Evolutionary conservation across 352 stramenopile species (phyloP).

Genomic region (Pythium aphanidermatum): DNA sequence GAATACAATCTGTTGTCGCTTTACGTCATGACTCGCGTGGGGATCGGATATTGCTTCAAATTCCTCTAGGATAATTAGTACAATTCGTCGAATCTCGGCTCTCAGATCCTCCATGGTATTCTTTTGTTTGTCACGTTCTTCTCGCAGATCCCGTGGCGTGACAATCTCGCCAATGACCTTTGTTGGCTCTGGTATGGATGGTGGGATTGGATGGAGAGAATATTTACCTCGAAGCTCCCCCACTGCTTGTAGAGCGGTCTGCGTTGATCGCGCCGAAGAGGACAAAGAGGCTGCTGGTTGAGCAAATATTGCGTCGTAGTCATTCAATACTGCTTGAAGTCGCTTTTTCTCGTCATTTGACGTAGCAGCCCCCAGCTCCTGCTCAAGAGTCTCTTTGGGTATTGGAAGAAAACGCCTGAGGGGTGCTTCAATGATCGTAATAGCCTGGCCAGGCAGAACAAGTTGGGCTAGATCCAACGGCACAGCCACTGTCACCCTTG

Average conservation of each 20-base stretch:
- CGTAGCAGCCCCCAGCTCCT: conserved; percentile 37
- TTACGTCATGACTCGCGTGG: conserved; percentile 50
- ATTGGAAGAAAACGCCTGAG: conserved; percentile 27
- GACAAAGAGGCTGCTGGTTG: conserved; percentile 25
- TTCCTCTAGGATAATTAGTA: conserved; percentile 52
- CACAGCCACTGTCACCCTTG: conserved; percentile 27
- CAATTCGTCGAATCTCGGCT: conserved; percentile 50
- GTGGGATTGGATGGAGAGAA: conserved; percentile 36
- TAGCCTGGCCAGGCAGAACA: conserved; percentile 23
- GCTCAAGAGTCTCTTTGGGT: conserved; percentile 42
- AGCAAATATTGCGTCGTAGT: conserved; percentile 43
- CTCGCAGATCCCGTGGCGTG: conserved; percentile 33
- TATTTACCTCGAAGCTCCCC: conserved; percentile 25
- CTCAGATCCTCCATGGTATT: conserved; percentile 39
- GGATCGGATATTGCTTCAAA: conserved; percentile 33
- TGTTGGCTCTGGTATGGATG: conserved; percentile 17
- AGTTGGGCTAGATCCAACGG: conserved; percentile 33
- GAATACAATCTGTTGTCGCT: conserved; percentile 69
- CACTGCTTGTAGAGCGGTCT: conserved; percentile 24
- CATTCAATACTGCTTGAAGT: conserved; percentile 44
- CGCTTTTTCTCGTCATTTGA: conserved; percentile 77
- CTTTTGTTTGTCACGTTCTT: conserved; percentile 36
- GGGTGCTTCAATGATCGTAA: conserved; percentile 3
- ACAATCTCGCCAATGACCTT: conserved; percentile 48
- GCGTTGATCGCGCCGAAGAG: conserved; percentile 12